Evolutionary conservation across 495 filamentous ascomycete species (phyloP), one percentile per base, ranked within the genome.

Genomic region (Penicillium parvum): DNA sequence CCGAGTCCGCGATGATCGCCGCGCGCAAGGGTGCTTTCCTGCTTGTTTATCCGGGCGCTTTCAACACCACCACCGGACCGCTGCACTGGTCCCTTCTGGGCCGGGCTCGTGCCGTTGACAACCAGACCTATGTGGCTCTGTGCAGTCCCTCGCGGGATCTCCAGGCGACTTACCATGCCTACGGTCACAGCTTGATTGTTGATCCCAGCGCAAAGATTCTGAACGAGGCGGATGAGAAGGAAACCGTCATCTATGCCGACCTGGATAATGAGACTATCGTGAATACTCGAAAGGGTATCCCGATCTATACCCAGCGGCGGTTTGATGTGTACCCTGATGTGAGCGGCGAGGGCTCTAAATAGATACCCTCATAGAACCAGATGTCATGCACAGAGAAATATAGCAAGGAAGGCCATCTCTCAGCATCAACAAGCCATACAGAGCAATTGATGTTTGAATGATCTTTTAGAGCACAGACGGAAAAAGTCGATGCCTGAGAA

Each of bases 281-380:
- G 59, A 79, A 83, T 65, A 79, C 81, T 34, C 78, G 94, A 61
- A 87, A 78, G 64, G 82, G 84, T 12, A 95, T 97, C 58, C 92
- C 94, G 17, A 72, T 97, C 20, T 75, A 80, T 53, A 76, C 71
- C 19, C 94, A 99, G 81, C 76, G 91, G 47, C 72, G 94, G 51
- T 97, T 94, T 64, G 92, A 99, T 68, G 81, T 99, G 17, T 99
- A 99, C 67, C 85, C 87, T 10, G 91, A 99, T 77, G 80, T 99
- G 19, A 86, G 80, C 32, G 48, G 47, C 8, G 45, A 58, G 26
- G 36, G 46, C 8, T 55, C 56, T 16, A 40, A 40, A 41, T 49
- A 19, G 40, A n/a, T n/a, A n/a, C n/a, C n/a, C n/a, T n/a, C n/a
- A n/a, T n/a, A n/a, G n/a, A n/a, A n/a, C n/a, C n/a, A n/a, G n/a